Base-by-base conservation (phyloP, 768 basidiomycete genomes). In the Cyathus striatus region DNA sequence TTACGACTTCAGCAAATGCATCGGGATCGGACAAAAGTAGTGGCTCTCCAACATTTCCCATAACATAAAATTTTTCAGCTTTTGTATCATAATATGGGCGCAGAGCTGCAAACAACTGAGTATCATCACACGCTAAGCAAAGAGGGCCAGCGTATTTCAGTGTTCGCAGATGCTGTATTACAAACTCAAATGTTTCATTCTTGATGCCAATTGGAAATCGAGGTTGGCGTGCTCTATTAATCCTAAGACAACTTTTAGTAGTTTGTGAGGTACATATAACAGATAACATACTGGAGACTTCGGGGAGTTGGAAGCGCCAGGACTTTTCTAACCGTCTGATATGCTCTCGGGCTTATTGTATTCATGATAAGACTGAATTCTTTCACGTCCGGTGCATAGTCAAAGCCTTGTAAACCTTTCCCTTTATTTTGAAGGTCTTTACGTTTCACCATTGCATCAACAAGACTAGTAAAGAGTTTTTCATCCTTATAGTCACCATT, bases 41-140 rank as follows among this genome's bases (percentile, higher is more conserved):
- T 9, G 64, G 64, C 1, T 53, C 63, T 1, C 47, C 54, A 0
- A 40, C 34, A 16, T 36, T 47, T 1, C 66, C 63, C 34, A 65
- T 40, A 3, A 67, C 41, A 34, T 50, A 61, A 27, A 51, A 50
- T 1, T 26, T 18, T 1, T 58, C 34, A 5, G 51, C 30, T 2
- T 48, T 37, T 0, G 10, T 3, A 44, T 66, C 63, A 23, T 42
- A 63, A 42, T 54, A 61, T 0, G 58, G 41, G 0, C 54, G 46
- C 3, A 62, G 46, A 1, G 52, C 34, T 0, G 55, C 30, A 13
- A 51, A 45, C 0, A 70, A 51, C 44, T 69, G 65, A 2, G 67
- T 68, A 43, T 70, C 67, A 38, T 72, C 67, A 23, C 59, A 64
- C 30, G 51, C 52, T 0, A 69, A 43, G 4, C 43, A 57, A 6